Conservation (phyloP, 2,329 filamentous ascomycete genomes). For the Chaetomium olivaceum region DNA sequence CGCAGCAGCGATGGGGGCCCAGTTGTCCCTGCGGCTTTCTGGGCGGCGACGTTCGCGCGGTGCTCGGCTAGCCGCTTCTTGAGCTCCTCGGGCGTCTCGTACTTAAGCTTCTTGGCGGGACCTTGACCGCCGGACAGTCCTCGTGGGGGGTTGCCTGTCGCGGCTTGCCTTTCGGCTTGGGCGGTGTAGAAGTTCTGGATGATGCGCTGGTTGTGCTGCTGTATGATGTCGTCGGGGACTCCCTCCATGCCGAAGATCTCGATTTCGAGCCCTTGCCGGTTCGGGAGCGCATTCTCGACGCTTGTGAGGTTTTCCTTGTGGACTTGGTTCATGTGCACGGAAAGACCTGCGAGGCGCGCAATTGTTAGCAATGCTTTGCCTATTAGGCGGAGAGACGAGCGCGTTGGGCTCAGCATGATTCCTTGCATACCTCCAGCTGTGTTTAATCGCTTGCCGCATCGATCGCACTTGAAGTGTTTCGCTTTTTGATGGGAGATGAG, state of each 20-base stretch:
- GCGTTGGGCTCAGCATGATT: neutral
- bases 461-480: conserved; percentile 98
- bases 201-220: conserved; percentile 83
- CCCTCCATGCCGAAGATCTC: conserved; percentile 99
- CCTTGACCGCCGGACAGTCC: conserved; percentile 59
- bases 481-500: conserved; percentile 97
- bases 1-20: conserved; percentile 56
- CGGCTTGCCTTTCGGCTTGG: conserved; percentile 77
- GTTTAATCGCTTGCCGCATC: conserved; percentile 83
- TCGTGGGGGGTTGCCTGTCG: conserved; percentile 80
- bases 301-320: conserved; percentile 88
- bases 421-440: conserved; percentile 79
- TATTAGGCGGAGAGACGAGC: neutral
- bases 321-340: conserved; percentile 97
- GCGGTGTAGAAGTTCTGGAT: conserved; percentile 81
- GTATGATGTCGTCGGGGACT: conserved; percentile 80
- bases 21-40: conserved; percentile 56
- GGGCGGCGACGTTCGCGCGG: conserved; percentile 66
- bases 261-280: conserved; percentile 80
- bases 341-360: conserved; percentile 59
- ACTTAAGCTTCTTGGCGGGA: conserved; percentile 68
- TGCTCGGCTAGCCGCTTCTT: conserved; percentile 79
- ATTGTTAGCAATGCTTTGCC: conserved; percentile 17
- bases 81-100: conserved; percentile 74
- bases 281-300: conserved; percentile 90